A percentile compares a stretch with the other conserved stretches of the same genome.
Evolutionary conservation across 371 early-diverging fungal genomes (phyloP).

Genomic region (Massospora cicadina): DNA sequence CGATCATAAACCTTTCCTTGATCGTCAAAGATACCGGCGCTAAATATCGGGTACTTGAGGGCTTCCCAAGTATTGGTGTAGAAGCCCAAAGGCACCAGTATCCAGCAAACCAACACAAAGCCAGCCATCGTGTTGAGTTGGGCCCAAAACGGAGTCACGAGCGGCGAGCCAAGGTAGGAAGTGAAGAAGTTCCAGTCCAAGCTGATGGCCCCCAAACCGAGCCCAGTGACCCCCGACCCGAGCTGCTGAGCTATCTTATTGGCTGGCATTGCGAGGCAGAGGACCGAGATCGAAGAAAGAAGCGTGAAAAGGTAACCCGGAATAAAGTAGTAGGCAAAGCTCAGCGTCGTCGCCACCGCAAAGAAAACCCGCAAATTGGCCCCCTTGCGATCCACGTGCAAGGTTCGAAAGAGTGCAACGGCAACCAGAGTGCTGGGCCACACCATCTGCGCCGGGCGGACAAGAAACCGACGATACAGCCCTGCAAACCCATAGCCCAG

Average conservation of each 20-base stretch:
- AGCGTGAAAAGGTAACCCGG: slow-evolving; percentile 57
- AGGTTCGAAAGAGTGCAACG: slow-evolving; percentile 48
- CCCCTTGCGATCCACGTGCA: slow-evolving; percentile 27
- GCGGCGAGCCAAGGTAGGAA: slow-evolving; percentile 42
- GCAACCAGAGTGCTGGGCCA: slow-evolving; percentile 69
- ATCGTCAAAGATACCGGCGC: slow-evolving; percentile 20
- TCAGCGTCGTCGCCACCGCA: background rate
- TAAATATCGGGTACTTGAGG: slow-evolving; percentile 14
- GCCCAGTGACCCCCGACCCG: slow-evolving; percentile 37
- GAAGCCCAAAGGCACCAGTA: slow-evolving; percentile 50
- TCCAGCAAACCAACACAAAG: slow-evolving; percentile 48
- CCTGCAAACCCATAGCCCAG: slow-evolving; percentile 79
- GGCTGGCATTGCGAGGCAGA: slow-evolving; percentile 48
- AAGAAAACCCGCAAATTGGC: background rate
- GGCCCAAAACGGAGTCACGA: slow-evolving; percentile 54
- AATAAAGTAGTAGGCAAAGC: slow-evolving; percentile 40
- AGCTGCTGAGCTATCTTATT: slow-evolving; percentile 34
- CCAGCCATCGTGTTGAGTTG: slow-evolving; percentile 47
- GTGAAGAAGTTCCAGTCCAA: slow-evolving; percentile 61
- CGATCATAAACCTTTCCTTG: slow-evolving; percentile 22
- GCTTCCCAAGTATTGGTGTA: slow-evolving; percentile 31
- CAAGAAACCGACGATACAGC: slow-evolving; percentile 48
- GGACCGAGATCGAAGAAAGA: slow-evolving; percentile 47
- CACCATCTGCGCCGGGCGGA: slow-evolving; percentile 63
- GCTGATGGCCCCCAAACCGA: slow-evolving; percentile 45